Evolutionary conservation across 768 basidiomycete species (phyloP), one percentile per base, ranked within the genome.

Genomic region (Amanita muscaria): DNA sequence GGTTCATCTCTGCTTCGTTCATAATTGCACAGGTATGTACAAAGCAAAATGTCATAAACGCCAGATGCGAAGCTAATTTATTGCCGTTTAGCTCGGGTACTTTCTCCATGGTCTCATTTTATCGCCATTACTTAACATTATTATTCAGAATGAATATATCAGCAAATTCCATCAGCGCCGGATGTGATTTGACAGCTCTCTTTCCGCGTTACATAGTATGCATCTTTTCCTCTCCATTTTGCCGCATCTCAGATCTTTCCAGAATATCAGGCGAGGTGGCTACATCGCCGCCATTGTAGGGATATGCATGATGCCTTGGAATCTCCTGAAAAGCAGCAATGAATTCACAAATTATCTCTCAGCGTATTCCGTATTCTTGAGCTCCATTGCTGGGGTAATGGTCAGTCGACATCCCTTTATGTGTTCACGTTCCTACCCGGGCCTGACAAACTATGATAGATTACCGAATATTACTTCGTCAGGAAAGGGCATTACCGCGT

Each of bases 181-280:
- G 88, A 11, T 88, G 85, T 55, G 87, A 90, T 59, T 61, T 90
- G 52, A 89, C 86, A 1, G 77, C 86, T 2, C 70, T 89, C 23
- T 68, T 77, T 52, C 88, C 88, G 44, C 79, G 79, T 38, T 89
- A 77, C 62, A 77, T 90, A 53, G 79, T 79, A 51, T 23, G 73
- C 65, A 18, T 24, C n/a, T 29, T 33, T 29, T 36, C 12, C 12
- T 19, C 3, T 18, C 29, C 36, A 30, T 29, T 15, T 18, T 42
- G 19, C 22, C 31, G 23, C n/a, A 14, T 10, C 22, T 14, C 29
- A 42, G 14, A 21, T 42, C 7, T 42, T 15, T 34, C n/a, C 42
- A 83, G 79, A 88, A 84, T 56, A 89, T 91, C 57, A 79, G 88
- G 16, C 76, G 88, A 15, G 88, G 89, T 22, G 87, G 88, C 12